A percentile compares a stretch with the other conserved stretches of the same genome.
Conservation (phyloP, 2,329 filamentous ascomycete species). For the Alternaria sp. region DNA sequence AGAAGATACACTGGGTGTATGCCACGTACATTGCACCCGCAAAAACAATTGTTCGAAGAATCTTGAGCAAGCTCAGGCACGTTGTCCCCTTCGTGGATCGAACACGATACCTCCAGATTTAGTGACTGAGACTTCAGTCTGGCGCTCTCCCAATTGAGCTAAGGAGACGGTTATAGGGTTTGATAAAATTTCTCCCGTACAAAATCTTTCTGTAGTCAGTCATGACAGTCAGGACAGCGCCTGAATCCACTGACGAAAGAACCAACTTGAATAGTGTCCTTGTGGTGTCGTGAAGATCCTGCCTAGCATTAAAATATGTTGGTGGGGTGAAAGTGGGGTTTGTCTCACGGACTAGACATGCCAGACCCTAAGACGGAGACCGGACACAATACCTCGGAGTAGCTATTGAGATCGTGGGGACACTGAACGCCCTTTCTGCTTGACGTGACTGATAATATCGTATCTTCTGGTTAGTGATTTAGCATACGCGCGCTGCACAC, state of each 20-base stretch:
- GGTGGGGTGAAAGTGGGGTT: conserved; percentile 17
- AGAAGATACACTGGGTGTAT: neutral
- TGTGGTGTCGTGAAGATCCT: neutral
- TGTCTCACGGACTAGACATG: neutral
- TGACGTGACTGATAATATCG: neutral
- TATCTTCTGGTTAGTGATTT: neutral
- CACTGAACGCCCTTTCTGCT: neutral
- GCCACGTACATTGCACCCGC: accelerated
- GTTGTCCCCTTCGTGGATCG: conserved; percentile 32
- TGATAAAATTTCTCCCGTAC: neutral
- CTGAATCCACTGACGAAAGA: neutral
- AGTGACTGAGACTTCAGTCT: conserved; percentile 32
- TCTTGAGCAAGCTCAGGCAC: conserved; percentile 25
- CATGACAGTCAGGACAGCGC: no score
- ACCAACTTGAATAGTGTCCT: neutral
- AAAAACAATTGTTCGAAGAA: conserved; percentile 27
- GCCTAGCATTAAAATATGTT: neutral
- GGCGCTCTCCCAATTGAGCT: conserved; percentile 34
- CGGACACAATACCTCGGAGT: neutral
- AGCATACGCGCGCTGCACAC: neutral
- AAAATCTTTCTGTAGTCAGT: no score
- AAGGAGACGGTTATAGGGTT: conserved; percentile 26
- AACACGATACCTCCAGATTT: conserved; percentile 33
- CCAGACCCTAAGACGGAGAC: neutral
- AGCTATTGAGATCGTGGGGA: neutral